phyloP scores from a whole-genome alignment of 2,329 filamentous ascomycete genomes.

The Coniochaeta sp. region DNA sequence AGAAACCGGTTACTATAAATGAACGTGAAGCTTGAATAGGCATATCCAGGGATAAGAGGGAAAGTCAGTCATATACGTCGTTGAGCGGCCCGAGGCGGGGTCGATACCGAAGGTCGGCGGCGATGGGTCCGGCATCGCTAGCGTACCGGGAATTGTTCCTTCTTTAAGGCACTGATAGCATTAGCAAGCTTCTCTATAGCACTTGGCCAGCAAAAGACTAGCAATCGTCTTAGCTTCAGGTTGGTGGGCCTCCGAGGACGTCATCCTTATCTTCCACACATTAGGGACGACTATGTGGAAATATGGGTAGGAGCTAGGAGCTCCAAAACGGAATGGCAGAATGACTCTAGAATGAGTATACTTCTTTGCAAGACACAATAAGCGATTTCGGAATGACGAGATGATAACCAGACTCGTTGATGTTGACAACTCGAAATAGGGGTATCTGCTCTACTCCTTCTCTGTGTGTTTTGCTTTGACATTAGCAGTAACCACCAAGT shows the following conservation, averaged over 20 bases:
- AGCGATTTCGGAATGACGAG: too few relatives aligned
- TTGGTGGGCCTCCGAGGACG: background rate
- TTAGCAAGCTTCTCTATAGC: background rate
- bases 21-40: too few relatives aligned
- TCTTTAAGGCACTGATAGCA: background rate
- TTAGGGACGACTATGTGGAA: too few relatives aligned
- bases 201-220: background rate
- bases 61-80: background rate
- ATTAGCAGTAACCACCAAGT: too few relatives aligned
- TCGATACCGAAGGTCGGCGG: background rate
- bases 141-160: background rate
- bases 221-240: background rate
- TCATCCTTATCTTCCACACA: background rate
- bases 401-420: too few relatives aligned
- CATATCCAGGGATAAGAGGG: background rate
- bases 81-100: background rate
- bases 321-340: background rate
- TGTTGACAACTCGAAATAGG: too few relatives aligned
- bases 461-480: too few relatives aligned
- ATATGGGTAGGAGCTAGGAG: background rate
- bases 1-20: background rate
- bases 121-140: background rate
- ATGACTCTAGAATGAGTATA: too few relatives aligned
- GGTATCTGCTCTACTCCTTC: too few relatives aligned
- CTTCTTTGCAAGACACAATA: too few relatives aligned